These are phyloP conservation scores for Pyrenula aspistea DNA, from an alignment of 495 filamentous ascomycete species.

Conservation along the genomic window DNA sequence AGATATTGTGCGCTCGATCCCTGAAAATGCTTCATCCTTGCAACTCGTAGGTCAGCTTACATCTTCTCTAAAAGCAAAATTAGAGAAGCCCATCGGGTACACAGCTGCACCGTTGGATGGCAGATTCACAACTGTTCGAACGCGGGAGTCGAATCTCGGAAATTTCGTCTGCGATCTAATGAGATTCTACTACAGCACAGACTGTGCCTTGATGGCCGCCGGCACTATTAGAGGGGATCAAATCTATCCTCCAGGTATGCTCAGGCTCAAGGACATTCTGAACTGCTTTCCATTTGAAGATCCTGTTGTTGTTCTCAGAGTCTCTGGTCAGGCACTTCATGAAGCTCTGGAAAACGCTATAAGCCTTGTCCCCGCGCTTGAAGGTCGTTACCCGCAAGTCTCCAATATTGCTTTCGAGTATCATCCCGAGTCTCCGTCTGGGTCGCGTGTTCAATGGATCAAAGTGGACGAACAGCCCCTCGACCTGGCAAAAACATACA, in stretches of 20 bases:
- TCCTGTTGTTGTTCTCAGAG: constrained; percentile 64
- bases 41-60: constrained; percentile 56
- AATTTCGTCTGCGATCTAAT: constrained; percentile 90
- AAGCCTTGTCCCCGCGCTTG: constrained; percentile 65
- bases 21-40: constrained; percentile 42
- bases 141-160: constrained; percentile 67
- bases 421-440: constrained; percentile 43
- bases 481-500: constrained; percentile 48
- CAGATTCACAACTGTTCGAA: constrained; percentile 70
- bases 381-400: constrained; percentile 66
- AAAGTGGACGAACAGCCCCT: constrained; percentile 47
- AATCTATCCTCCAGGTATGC: constrained; percentile 68
- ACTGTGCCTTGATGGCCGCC: constrained; percentile 74
- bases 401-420: constrained; percentile 66
- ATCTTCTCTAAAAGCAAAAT: constrained; percentile 53
- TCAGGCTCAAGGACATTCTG: constrained; percentile 63
- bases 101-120: constrained; percentile 71
- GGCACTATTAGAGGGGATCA: constrained; percentile 88
- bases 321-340: constrained; percentile 52
- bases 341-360: constrained; percentile 76
- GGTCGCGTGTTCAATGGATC: constrained; percentile 49
- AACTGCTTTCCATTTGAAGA: constrained; percentile 90
- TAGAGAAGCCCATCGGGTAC: constrained; percentile 75
- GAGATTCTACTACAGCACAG: constrained; percentile 65
- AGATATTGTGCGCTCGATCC: constrained; percentile 56